Conservation (phyloP, 78 protist species). For the Cavenderia fasciculata region DNA sequence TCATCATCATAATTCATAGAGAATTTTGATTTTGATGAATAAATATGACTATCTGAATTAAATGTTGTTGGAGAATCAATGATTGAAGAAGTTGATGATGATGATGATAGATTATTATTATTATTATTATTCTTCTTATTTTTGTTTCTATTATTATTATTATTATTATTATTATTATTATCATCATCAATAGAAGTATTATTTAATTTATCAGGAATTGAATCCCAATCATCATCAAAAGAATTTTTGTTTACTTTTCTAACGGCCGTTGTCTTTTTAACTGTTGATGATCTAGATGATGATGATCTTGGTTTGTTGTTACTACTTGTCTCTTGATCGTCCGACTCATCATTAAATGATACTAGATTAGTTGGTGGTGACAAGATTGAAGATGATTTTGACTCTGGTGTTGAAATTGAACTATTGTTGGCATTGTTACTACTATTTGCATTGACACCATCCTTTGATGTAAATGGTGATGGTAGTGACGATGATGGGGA, state of each 20-base stretch:
- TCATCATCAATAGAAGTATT: not conserved
- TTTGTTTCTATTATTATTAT: not conserved
- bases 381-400: not conserved
- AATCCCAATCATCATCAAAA: constrained; percentile 77
- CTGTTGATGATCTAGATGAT: not conserved
- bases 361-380: not conserved
- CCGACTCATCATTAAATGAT: constrained; percentile 22
- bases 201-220: constrained; percentile 44
- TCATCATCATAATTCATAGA: no score
- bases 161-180: not conserved
- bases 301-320: constrained; percentile 26
- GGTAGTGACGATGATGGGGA: constrained; percentile 4
- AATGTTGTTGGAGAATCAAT: no score
- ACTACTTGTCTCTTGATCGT: constrained; percentile 1
- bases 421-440: constrained; percentile 1
- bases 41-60: no score
- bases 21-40: no score
- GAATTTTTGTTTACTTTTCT: constrained; percentile 25
- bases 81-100: no score
- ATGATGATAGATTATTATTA: no score
- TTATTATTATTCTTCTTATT: not conserved
- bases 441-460: no score
- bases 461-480: constrained; percentile 17
- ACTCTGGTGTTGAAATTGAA: not conserved
- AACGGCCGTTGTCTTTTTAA: constrained; percentile 1